A percentile compares a stretch with the other conserved stretches of the same genome.
These are phyloP conservation scores for Ziziphus jujuba DNA, from an alignment of 306 rosid genomes.

Conservation along the genomic window DNA sequence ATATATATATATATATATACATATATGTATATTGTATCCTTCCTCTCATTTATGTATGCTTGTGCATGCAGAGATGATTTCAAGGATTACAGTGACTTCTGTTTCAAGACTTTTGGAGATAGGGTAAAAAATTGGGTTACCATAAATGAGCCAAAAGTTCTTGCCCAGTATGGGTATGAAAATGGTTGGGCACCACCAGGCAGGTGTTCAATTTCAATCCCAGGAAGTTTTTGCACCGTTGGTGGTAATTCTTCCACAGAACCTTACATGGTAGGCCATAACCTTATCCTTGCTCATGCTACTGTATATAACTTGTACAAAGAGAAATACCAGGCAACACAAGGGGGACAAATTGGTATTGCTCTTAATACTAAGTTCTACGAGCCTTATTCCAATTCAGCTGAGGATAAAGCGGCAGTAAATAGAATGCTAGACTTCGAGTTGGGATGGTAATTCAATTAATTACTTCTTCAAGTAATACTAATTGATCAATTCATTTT, in stretches of 20 bases:
- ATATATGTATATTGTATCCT: too few species aligned
- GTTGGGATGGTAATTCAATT: not conserved
- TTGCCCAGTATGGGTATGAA: conserved; percentile 32
- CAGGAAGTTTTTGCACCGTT: conserved; percentile 8
- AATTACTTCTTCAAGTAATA: too few species aligned
- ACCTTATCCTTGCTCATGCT: conserved; percentile 40
- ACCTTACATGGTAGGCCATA: conserved; percentile 35
- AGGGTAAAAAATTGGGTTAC: conserved; percentile 58
- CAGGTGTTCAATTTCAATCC: conserved; percentile 52
- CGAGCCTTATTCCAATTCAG: conserved; percentile 1
- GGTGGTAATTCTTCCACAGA: conserved; percentile 28
- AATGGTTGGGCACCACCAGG: conserved; percentile 50
- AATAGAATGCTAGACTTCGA: not conserved
- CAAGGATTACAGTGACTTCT: conserved; percentile 40
- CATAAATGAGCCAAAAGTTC: conserved; percentile 38
- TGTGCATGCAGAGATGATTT: conserved; percentile 34
- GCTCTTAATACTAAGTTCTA: not conserved
- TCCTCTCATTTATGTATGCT: too few species aligned
- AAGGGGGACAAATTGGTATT: conserved; percentile 1
- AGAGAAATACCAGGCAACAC: conserved; percentile 22
- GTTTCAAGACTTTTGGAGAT: conserved; percentile 50
- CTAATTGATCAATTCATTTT: too few species aligned
- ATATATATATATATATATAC: too few species aligned
- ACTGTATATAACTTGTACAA: conserved; percentile 26
- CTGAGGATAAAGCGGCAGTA: conserved; percentile 3